Evolutionary conservation across 2,329 filamentous ascomycete species (phyloP).

Genomic region (Fusarium sterilihyphosum): DNA sequence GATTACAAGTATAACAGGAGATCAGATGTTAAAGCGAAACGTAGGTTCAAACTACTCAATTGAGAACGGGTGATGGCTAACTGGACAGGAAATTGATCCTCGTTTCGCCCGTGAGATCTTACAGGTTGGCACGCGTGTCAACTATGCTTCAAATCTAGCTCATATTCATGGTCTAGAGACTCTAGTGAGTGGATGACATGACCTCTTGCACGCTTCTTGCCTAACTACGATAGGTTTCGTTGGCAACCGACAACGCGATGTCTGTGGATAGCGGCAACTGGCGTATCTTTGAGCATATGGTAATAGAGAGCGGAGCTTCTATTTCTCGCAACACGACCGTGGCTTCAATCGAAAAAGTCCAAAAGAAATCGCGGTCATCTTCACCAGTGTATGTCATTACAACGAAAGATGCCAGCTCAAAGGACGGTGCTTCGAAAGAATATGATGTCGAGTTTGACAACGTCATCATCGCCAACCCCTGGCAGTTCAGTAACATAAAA

Average conservation of each 20-base stretch:
- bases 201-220: not conserved
- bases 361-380: slow-evolving; percentile 52
- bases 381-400: slow-evolving; percentile 60
- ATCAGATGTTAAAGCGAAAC: slow-evolving; percentile 75
- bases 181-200: slow-evolving; percentile 64
- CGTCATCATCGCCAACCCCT: slow-evolving; percentile 83
- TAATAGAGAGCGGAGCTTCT: slow-evolving; percentile 69
- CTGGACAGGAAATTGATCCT: slow-evolving; percentile 61
- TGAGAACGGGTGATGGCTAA: not conserved
- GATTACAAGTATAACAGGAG: slow-evolving; percentile 76
- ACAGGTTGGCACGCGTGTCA: slow-evolving; percentile 90
- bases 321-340: slow-evolving; percentile 76
- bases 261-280: slow-evolving; percentile 88
- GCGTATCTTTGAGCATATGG: slow-evolving; percentile 90
- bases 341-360: slow-evolving; percentile 63
- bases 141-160: slow-evolving; percentile 91
- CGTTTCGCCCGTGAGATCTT: slow-evolving; percentile 83
- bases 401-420: slow-evolving; percentile 43
- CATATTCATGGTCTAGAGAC: slow-evolving; percentile 89
- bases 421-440: slow-evolving; percentile 44
- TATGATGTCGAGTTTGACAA: slow-evolving; percentile 74
- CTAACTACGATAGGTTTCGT: slow-evolving; percentile 70
- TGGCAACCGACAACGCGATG: slow-evolving; percentile 87
- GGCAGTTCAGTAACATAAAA: slow-evolving; percentile 80
- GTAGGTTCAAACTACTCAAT: slow-evolving; percentile 44